Conservation (phyloP, 768 basidiomycete species). For the Boletus sp. region DNA sequence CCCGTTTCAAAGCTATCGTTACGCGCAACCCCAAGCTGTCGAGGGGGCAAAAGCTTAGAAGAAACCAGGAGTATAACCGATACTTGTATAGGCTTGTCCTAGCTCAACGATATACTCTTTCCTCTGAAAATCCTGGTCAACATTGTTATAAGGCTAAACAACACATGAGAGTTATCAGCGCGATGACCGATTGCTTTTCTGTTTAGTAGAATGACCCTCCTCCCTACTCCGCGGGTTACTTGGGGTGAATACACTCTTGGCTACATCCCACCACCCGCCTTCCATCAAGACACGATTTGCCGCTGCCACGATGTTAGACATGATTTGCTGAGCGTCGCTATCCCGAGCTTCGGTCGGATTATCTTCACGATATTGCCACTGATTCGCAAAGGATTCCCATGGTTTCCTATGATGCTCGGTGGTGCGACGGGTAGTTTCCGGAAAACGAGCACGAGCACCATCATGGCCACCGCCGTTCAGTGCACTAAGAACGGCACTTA, state of each 20-base stretch:
- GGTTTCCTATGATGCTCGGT: slow-evolving; percentile 40
- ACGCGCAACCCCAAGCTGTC: slow-evolving; percentile 16
- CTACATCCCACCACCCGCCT: slow-evolving; percentile 40
- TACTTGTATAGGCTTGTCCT: slow-evolving; percentile 5
- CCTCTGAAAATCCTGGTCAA: background rate
- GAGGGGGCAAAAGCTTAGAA: slow-evolving; percentile 26
- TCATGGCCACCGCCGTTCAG: slow-evolving; percentile 40
- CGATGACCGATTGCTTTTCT: slow-evolving; percentile 9
- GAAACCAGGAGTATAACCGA: background rate
- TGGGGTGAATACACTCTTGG: slow-evolving; percentile 29
- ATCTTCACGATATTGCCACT: slow-evolving; percentile 51
- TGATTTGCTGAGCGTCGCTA: slow-evolving; percentile 43
- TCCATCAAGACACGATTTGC: slow-evolving; percentile 33
- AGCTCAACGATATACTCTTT: slow-evolving; percentile 2
- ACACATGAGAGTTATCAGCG: slow-evolving; percentile 10
- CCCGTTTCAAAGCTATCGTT: slow-evolving; percentile 29
- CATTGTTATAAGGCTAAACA: background rate
- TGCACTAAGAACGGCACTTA: slow-evolving; percentile 43
- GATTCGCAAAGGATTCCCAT: slow-evolving; percentile 66
- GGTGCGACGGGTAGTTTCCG: slow-evolving; percentile 16
- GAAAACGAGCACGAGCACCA: slow-evolving; percentile 25
- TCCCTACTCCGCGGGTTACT: slow-evolving; percentile 5
- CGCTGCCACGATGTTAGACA: slow-evolving; percentile 42
- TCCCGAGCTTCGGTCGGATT: slow-evolving; percentile 22
- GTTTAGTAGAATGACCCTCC: slow-evolving; percentile 9